Evolutionary conservation across 345 rosid genomes (phyloP).

Genomic region (Populus alba): DNA sequence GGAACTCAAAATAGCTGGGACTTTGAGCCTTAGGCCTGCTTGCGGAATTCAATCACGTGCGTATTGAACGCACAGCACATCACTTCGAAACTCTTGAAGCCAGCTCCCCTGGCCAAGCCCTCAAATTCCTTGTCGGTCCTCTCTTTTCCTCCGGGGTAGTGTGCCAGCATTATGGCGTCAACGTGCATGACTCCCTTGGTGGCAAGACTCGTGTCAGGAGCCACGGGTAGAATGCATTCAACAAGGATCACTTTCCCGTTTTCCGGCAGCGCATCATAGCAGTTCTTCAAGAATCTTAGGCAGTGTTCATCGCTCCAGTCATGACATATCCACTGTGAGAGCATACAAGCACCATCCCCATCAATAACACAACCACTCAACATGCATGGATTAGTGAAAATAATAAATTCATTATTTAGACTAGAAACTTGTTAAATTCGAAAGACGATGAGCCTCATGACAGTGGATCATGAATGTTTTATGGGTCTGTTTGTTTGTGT

Average conservation of each 20-base stretch:
- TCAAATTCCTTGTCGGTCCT: conserved; percentile 77
- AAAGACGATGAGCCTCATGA: no score
- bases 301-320: conserved; percentile 90
- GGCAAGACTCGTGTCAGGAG: conserved; percentile 66
- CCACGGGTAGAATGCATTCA: conserved; percentile 72
- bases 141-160: conserved; percentile 93
- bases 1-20: not conserved
- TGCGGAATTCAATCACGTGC: conserved; percentile 72
- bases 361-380: not conserved
- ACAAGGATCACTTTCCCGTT: conserved; percentile 78
- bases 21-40: conserved; percentile 29
- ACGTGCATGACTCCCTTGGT: conserved; percentile 65
- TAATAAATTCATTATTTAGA: not conserved
- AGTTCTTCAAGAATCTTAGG: conserved; percentile 62
- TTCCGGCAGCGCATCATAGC: conserved; percentile 65
- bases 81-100: conserved; percentile 68
- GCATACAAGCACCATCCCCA: not conserved
- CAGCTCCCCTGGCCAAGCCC: conserved; percentile 68
- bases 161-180: conserved; percentile 89
- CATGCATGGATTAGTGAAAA: no score
- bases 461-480: no score
- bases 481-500: no score
- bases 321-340: conserved; percentile 77
- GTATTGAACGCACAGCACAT: conserved; percentile 55
- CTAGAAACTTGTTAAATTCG: no score